Percentiles rank a stretch among this genome's conserved stretches.
Conservation (phyloP, 306 rosid species). For the Elaeagnus macrophylla region DNA sequence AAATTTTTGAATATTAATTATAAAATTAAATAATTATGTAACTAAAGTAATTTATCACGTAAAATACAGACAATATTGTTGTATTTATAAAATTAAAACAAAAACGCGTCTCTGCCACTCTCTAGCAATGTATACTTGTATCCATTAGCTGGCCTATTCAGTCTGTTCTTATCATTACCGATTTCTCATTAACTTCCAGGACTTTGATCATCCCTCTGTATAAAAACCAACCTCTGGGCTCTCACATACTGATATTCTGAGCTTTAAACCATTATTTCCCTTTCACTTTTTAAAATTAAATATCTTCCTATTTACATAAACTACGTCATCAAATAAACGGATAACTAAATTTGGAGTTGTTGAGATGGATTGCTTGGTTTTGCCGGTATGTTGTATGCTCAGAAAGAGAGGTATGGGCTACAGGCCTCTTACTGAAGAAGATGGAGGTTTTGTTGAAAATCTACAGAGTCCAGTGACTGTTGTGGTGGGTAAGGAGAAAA, state of each 20-base stretch:
- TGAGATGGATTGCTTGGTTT: constrained; percentile 72
- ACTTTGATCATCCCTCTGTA: constrained; percentile 24
- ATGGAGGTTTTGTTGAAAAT: constrained; percentile 19
- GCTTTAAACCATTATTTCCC: background rate
- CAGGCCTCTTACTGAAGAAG: constrained; percentile 22
- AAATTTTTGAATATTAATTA: no score
- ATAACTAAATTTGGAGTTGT: no score
- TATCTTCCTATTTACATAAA: background rate
- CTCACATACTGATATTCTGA: background rate
- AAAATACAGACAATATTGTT: background rate
- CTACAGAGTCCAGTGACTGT: constrained; percentile 45
- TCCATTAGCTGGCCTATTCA: constrained; percentile 24
- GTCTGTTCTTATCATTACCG: background rate
- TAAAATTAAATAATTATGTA: no score
- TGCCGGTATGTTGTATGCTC: constrained; percentile 47
- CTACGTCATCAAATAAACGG: background rate
- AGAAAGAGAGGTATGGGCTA: constrained; percentile 47
- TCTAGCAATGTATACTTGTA: background rate
- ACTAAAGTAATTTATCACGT: no score
- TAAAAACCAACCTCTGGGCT: background rate
- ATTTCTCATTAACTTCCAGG: constrained; percentile 1
- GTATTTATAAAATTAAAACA: background rate
- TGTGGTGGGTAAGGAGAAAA: constrained; percentile 77
- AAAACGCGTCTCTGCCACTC: constrained; percentile 12
- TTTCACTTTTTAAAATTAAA: background rate